Evolutionary conservation across 192 early-diverging fungal genomes (phyloP), one percentile per base, ranked within the genome.

Genomic region (Phlyctochytrium planicorne): DNA sequence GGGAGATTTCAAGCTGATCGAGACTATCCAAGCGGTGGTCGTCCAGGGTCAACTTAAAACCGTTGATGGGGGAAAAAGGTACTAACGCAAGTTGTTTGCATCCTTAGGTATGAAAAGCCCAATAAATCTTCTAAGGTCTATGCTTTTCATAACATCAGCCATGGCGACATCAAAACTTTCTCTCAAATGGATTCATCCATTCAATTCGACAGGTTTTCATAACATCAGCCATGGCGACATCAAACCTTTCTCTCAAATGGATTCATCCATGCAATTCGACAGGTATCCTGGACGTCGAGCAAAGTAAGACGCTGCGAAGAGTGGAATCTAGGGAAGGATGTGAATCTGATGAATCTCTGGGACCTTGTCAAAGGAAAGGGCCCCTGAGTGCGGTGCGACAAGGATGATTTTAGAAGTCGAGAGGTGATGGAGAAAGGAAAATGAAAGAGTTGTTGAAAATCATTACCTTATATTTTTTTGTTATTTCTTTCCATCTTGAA

Each of bases 1-100:
- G 96, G 61, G 96, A 94, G 62, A 99, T 94, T 82, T 99, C 97
- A 30, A 99, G 94, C 56, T 94, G 91, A 80, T 97, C 97, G 63
- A 99, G 86, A 75, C 89, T 91, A 78, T 99, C 97, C 57, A 99
- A 80, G 20, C 93, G 93, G 66, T 97, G 90, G 75, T 97, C 97
- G 59, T 88, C 75, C 65, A 91, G 80, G 35, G 91, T 75, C 47
- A 98, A 76, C 96, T 98, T 14, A 50, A 50, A 10, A 10, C 10
- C 10, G 10, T 10, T 50, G 12, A 50, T 50, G 12, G n/a, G 40
- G 12, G n/a, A 14, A 50, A n/a, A n/a, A n/a, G n/a, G n/a, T n/a
- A n/a, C n/a, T n/a, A n/a, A n/a, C n/a, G n/a, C n/a, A n/a, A n/a
- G n/a, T n/a, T n/a, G n/a, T n/a, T n/a, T n/a, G n/a, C n/a, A n/a